phyloP scores from a whole-genome alignment of 495 filamentous ascomycete species.

The Pseudoneurospora amorphoporcata region DNA sequence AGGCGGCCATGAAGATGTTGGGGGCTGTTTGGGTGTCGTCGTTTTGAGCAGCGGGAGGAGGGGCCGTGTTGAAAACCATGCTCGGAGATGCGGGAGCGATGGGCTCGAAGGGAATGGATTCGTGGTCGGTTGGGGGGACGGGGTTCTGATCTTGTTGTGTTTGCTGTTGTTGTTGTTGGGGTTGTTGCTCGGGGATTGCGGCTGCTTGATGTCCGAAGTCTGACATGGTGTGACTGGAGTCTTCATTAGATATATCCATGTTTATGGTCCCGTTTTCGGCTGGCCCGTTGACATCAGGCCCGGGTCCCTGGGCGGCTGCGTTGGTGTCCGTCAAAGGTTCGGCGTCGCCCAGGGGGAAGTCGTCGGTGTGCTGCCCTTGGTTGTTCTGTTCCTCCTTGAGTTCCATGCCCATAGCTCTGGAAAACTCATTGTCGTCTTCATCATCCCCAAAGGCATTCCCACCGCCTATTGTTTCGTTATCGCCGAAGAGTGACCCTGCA shows the following conservation, averaged over 20 bases:
- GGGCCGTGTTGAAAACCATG: constrained; percentile 17
- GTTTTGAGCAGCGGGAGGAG: constrained; percentile 16
- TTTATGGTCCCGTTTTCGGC: background rate
- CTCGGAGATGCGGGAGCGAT: constrained; percentile 19
- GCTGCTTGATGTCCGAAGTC: constrained; percentile 10
- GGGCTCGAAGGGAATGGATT: constrained; percentile 10
- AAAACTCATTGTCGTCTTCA: constrained; percentile 80
- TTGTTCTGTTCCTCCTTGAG: constrained; percentile 22
- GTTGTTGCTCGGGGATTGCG: constrained; percentile 2
- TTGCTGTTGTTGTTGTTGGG: background rate
- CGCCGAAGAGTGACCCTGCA: constrained; percentile 48
- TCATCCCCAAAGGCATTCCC: constrained; percentile 49
- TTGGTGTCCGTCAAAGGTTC: constrained; percentile 2
- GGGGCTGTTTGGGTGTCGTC: constrained; percentile 42
- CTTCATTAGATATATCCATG: constrained; percentile 19
- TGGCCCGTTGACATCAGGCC: background rate
- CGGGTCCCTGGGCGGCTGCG: background rate
- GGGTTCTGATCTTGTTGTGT: constrained; percentile 1
- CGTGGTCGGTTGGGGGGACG: constrained; percentile 6
- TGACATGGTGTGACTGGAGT: constrained; percentile 14
- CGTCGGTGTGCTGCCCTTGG: constrained; percentile 35
- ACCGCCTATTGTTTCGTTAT: constrained; percentile 48
- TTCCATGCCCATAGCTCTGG: constrained; percentile 58
- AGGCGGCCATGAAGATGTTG: constrained; percentile 74
- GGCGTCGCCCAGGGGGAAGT: constrained; percentile 28